Percentiles rank a stretch among this genome's conserved stretches.
These are phyloP conservation scores for Aegilops speltoides DNA, from an alignment of 176 grass and related monocot genomes.

Conservation along the genomic window DNA sequence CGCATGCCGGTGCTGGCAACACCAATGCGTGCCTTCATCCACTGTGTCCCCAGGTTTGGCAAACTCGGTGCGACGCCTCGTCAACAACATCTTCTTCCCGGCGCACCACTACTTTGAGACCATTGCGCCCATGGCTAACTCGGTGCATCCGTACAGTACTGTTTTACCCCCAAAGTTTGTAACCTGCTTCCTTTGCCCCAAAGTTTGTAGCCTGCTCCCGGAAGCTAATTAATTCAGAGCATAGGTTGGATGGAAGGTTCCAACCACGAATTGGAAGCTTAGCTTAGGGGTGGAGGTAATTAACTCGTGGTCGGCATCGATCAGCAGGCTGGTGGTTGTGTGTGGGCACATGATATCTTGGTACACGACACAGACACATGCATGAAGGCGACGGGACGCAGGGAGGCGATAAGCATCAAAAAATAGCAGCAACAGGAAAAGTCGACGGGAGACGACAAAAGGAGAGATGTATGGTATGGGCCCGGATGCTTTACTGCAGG, in stretches of 20 bases:
- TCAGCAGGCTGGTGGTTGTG: neutral
- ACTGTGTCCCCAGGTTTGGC: no score
- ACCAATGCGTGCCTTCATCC: no score
- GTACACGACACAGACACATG: neutral
- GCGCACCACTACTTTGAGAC: no score
- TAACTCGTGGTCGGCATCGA: neutral
- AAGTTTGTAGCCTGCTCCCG: no score
- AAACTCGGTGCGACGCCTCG: no score
- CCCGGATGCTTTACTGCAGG: neutral
- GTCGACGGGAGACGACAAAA: constrained; percentile 32
- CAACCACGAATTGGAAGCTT: neutral
- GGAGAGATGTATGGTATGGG: neutral
- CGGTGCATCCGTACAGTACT: no score
- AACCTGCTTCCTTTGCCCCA: no score
- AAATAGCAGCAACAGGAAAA: constrained; percentile 43
- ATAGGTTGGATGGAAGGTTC: neutral
- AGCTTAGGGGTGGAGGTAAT: neutral
- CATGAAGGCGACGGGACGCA: neutral
- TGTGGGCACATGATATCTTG: neutral
- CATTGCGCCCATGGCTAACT: no score
- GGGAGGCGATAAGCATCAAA: constrained; percentile 37
- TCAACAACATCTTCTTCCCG: no score
- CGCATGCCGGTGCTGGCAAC: no score
- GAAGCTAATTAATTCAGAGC: neutral
- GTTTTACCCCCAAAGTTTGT: no score